A percentile compares a stretch with the other conserved stretches of the same genome.
phyloP scores from a whole-genome alignment of 148 eudicot genomes.

The Beta vulgaris region DNA sequence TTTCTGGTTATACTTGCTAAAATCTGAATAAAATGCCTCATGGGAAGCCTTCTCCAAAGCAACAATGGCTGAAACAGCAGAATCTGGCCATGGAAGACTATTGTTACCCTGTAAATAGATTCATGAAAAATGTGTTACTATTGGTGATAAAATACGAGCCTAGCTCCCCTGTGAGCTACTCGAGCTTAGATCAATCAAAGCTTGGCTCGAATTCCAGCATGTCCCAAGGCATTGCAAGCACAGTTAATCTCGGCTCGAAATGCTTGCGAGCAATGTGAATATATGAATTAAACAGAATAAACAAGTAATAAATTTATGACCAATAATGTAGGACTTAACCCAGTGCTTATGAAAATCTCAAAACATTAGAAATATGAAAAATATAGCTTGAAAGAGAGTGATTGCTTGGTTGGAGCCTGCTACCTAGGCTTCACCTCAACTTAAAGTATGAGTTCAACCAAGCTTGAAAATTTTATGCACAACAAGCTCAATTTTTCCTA shows the following conservation, averaged over 20 bases:
- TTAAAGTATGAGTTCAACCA: not conserved
- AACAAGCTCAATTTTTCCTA: not conserved
- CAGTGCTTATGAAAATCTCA: not conserved
- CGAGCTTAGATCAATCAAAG: not conserved
- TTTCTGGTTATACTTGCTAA: conserved; percentile 85
- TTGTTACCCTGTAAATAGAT: conserved; percentile 34
- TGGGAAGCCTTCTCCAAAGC: conserved; percentile 83
- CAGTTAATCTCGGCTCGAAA: not conserved
- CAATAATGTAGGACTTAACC: not conserved
- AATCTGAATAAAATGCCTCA: conserved; percentile 63
- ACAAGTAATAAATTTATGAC: not conserved
- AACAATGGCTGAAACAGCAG: conserved; percentile 60
- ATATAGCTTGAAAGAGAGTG: not conserved
- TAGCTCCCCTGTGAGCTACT: not conserved
- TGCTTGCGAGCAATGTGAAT: not conserved
- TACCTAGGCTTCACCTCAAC: not conserved
- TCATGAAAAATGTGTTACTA: not conserved
- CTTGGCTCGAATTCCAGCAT: not conserved
- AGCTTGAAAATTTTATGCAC: not conserved
- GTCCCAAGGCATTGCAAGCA: not conserved
- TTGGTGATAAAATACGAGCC: not conserved
- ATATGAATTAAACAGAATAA: not conserved
- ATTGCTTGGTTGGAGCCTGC: not conserved
- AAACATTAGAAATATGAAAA: not conserved
- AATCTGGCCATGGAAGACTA: conserved; percentile 64